Evolutionary conservation across 345 rosid species (phyloP).

Genomic region (Populus alba): DNA sequence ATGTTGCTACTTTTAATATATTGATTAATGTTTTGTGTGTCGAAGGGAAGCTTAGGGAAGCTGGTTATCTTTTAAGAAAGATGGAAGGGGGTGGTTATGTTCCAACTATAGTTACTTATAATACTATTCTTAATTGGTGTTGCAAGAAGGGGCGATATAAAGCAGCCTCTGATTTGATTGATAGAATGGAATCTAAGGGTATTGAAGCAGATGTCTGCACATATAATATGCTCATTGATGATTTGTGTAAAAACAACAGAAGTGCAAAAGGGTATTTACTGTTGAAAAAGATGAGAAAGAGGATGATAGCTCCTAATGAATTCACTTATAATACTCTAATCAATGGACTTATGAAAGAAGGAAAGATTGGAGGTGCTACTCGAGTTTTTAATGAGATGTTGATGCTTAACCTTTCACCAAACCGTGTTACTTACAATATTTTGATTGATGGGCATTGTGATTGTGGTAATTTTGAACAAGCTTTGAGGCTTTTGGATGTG

Average conservation of each 20-base stretch:
- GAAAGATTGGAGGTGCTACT: constrained; percentile 58
- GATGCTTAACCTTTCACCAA: constrained; percentile 50
- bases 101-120: constrained; percentile 72
- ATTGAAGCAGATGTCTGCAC: constrained; percentile 71
- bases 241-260: constrained; percentile 69
- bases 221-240: constrained; percentile 67
- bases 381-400: constrained; percentile 66
- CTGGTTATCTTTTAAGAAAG: constrained; percentile 61
- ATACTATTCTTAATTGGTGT: constrained; percentile 74
- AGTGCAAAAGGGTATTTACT: constrained; percentile 80
- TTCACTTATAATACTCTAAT: constrained; percentile 78
- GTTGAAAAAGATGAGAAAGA: constrained; percentile 75
- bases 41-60: constrained; percentile 68
- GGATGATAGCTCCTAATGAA: constrained; percentile 56
- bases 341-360: constrained; percentile 66
- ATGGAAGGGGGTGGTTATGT: constrained; percentile 76
- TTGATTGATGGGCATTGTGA: constrained; percentile 62
- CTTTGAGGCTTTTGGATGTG: constrained; percentile 52
- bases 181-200: constrained; percentile 69
- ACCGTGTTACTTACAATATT: constrained; percentile 58
- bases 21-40: constrained; percentile 62
- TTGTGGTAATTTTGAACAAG: constrained; percentile 54
- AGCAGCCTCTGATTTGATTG: constrained; percentile 60
- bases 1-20: constrained; percentile 81
- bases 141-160: constrained; percentile 69